phyloP scores from a whole-genome alignment of 2,329 filamentous ascomycete genomes.

The Ceratocystis colombiana region DNA sequence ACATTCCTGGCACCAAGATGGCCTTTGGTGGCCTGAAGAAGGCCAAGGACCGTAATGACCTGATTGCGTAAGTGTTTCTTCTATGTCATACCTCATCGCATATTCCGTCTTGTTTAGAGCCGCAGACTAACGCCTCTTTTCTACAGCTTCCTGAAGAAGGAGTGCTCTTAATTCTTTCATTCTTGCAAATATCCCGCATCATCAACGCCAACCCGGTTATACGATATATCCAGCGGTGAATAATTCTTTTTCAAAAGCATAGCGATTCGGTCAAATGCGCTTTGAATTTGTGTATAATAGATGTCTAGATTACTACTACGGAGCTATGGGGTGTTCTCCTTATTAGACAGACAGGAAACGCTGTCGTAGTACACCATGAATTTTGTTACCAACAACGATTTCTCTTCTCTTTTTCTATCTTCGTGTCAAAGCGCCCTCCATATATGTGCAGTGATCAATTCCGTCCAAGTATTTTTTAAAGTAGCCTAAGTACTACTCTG shows the following conservation, averaged over 20 bases:
- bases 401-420: neutral
- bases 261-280: constrained; percentile 9
- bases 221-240: constrained; percentile 12
- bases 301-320: constrained; percentile 26
- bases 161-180: constrained; percentile 21
- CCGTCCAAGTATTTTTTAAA: no score
- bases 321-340: constrained; percentile 8
- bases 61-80: constrained; percentile 75
- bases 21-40: constrained; percentile 99
- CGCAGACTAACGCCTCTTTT: neutral
- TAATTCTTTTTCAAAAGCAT: constrained; percentile 15
- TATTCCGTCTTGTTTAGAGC: neutral
- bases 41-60: constrained; percentile 96
- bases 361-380: constrained; percentile 18
- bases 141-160: constrained; percentile 25
- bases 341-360: constrained; percentile 4
- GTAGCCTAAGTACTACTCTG: no score
- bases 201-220: neutral
- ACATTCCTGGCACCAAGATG: constrained; percentile 99
- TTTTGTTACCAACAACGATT: constrained; percentile 13
- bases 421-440: no score
- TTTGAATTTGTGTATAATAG: constrained; percentile 26
- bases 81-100: neutral
- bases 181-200: constrained; percentile 1
- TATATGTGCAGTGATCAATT: no score